Evolutionary conservation across 83 land plant genomes (phyloP).

Genomic region (Picea abies): DNA sequence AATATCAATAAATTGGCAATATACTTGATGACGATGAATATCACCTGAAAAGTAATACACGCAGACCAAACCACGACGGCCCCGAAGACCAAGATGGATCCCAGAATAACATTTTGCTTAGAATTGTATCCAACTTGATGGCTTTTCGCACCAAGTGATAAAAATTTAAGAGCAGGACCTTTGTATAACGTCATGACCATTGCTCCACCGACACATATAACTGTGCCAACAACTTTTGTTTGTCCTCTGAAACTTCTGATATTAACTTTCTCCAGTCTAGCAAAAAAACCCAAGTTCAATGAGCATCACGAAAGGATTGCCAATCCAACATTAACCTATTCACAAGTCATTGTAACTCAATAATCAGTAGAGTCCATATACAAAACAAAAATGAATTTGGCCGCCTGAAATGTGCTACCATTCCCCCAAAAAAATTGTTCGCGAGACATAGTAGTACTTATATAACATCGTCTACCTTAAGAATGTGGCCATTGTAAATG

Average conservation of each 20-base stretch:
- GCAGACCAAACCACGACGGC: not conserved
- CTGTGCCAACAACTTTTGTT: not conserved
- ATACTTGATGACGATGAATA: no score
- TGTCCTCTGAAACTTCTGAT: not conserved
- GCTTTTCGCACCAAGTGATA: not conserved
- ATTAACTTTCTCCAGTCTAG: not conserved
- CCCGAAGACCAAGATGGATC: not conserved
- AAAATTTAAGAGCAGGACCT: slow-evolving; percentile 11
- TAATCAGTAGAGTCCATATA: no score
- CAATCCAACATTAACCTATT: no score
- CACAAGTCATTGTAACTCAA: no score
- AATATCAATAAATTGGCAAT: no score
- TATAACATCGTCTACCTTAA: not conserved
- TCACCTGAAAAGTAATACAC: not conserved
- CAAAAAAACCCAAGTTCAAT: not conserved
- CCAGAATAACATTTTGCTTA: not conserved
- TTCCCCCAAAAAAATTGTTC: not conserved
- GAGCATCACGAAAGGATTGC: not conserved
- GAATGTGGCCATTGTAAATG: not conserved
- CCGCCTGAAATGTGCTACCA: not conserved
- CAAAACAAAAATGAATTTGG: not conserved
- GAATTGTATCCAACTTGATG: not conserved
- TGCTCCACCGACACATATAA: not conserved
- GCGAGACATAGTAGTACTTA: not conserved
- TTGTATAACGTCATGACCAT: not conserved